A percentile compares a stretch with the other conserved stretches of the same genome.
Conservation (phyloP, 257 asterid genomes). For the Solanum infundibuliforme region DNA sequence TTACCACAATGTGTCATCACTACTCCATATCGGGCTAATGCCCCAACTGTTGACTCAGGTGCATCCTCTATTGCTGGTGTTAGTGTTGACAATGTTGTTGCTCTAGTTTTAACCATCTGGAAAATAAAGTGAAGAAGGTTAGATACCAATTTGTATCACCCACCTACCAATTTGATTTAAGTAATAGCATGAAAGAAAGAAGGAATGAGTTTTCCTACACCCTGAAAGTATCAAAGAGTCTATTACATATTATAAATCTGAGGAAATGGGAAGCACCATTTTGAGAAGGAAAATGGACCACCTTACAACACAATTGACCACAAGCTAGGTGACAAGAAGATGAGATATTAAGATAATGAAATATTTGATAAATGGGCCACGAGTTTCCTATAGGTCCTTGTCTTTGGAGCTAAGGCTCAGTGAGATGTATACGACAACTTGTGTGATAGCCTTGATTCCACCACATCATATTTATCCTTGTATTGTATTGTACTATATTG, state of each 20-base stretch:
- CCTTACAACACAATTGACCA: background rate
- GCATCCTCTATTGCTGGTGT: background rate
- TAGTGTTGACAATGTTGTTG: background rate
- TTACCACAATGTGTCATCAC: background rate
- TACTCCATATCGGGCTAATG: background rate
- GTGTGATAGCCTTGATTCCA: background rate
- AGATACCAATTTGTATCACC: background rate
- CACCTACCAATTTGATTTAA: background rate
- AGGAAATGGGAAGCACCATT: background rate
- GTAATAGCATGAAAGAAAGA: background rate
- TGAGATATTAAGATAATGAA: too few species aligned
- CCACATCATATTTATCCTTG: background rate
- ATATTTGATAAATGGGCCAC: too few species aligned
- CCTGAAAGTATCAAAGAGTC: background rate
- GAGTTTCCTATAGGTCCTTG: too few species aligned
- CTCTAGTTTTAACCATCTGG: background rate
- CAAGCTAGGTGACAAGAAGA: too few species aligned
- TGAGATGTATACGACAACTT: too few species aligned
- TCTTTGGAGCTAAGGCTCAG: background rate
- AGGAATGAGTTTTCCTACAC: background rate
- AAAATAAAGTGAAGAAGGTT: background rate
- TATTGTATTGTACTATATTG: background rate
- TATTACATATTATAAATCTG: background rate
- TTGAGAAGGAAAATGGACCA: background rate
- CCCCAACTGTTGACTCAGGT: background rate